These are phyloP conservation scores for grape (Vitis vinifera) DNA, from an alignment of 164 flowering plant species.

Conservation along the genomic window DNA sequence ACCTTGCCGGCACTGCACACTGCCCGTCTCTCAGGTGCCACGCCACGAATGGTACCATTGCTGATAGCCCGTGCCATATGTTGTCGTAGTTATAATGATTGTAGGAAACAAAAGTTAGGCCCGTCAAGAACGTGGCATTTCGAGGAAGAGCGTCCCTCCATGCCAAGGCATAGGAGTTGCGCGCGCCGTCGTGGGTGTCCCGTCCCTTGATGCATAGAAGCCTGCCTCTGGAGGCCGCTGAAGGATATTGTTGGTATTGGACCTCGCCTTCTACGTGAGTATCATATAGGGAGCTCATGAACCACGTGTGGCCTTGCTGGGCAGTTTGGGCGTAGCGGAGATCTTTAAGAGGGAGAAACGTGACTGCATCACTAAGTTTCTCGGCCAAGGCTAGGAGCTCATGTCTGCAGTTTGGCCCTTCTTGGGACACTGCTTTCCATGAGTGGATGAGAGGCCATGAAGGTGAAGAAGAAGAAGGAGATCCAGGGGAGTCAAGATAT, in stretches of 20 bases:
- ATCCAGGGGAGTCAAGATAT: slow-evolving; percentile 18
- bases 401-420: slow-evolving; percentile 15
- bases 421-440: slow-evolving; percentile 15
- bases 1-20: slow-evolving; percentile 45
- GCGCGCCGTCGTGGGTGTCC: slow-evolving; percentile 62
- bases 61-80: slow-evolving; percentile 82
- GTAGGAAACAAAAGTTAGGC: slow-evolving; percentile 68
- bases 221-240: slow-evolving; percentile 49
- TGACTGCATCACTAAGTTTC: slow-evolving; percentile 52
- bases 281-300: slow-evolving; percentile 81
- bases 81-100: slow-evolving; percentile 68
- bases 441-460: slow-evolving; percentile 25
- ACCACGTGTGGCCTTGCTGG: slow-evolving; percentile 82
- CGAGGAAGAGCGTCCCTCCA: slow-evolving; percentile 62
- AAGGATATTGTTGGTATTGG: slow-evolving; percentile 68
- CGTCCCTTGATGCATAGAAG: slow-evolving; percentile 65
- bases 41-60: slow-evolving; percentile 62
- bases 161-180: slow-evolving; percentile 74
- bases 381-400: slow-evolving; percentile 24
- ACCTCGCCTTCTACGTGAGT: slow-evolving; percentile 58
- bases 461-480: slow-evolving; percentile 7
- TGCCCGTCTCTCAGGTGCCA: slow-evolving; percentile 56
- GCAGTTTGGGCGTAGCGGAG: slow-evolving; percentile 47
- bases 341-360: slow-evolving; percentile 84
- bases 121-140: slow-evolving; percentile 49